Evolutionary conservation across 257 asterid species (phyloP).

Genomic region (Penstemon barbatus): DNA sequence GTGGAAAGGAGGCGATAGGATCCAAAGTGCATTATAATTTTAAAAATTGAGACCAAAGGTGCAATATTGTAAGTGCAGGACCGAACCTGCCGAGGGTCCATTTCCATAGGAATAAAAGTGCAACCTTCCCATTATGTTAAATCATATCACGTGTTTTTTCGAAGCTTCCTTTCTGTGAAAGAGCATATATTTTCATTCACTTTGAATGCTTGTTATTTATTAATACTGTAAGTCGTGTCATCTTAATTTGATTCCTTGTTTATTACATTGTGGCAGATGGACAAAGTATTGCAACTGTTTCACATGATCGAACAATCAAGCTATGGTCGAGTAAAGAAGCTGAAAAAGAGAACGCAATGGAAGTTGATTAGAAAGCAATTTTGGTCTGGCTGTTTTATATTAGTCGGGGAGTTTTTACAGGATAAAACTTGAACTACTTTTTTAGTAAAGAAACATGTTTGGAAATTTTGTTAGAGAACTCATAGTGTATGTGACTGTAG

Average conservation of each 20-base stretch:
- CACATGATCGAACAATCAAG: conserved; percentile 92
- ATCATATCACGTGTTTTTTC: not conserved
- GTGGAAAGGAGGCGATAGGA: not conserved
- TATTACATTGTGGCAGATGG: conserved; percentile 56
- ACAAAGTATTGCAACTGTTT: conserved; percentile 70
- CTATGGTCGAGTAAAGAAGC: conserved; percentile 67
- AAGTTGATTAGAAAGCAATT: conserved; percentile 48
- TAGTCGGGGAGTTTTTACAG: not conserved
- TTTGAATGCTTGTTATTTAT: not conserved
- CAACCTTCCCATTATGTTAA: not conserved
- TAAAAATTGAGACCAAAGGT: too few species aligned
- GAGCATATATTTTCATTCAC: not conserved
- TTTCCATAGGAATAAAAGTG: too few species aligned
- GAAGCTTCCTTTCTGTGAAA: too few species aligned
- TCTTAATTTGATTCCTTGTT: conserved; percentile 2
- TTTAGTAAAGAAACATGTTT: not conserved
- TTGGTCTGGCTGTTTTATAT: not conserved
- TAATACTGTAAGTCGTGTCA: not conserved
- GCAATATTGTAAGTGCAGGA: too few species aligned
- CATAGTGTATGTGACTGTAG: too few species aligned
- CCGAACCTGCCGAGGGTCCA: too few species aligned
- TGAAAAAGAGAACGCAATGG: conserved; percentile 72
- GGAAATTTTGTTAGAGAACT: not conserved
- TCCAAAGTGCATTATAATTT: not conserved
- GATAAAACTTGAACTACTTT: not conserved